phyloP scores from a whole-genome alignment of 768 basidiomycete species.

The Tulasnella calospora region DNA sequence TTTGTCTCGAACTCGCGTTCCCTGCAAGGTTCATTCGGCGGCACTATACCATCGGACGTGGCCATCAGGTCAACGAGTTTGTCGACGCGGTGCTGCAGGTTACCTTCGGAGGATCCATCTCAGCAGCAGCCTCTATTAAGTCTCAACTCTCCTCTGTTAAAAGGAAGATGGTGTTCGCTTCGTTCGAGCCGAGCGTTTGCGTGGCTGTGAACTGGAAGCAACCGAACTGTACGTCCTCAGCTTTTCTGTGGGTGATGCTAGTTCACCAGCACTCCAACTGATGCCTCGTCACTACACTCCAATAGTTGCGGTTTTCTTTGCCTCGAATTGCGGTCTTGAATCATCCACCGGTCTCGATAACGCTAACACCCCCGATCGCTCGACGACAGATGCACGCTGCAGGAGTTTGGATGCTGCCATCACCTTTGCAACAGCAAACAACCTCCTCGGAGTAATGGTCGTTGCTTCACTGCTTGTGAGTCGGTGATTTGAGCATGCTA shows the following conservation, averaged over 20 bases:
- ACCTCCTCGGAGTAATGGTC: slow-evolving; percentile 85
- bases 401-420: slow-evolving; percentile 84
- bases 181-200: slow-evolving; percentile 85
- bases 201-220: slow-evolving; percentile 97
- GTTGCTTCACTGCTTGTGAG: slow-evolving; percentile 82
- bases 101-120: slow-evolving; percentile 61
- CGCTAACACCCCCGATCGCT: slow-evolving; percentile 30
- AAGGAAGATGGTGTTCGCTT: slow-evolving; percentile 84
- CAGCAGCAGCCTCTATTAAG: slow-evolving; percentile 42
- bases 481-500: slow-evolving; percentile 26
- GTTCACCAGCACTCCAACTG: not conserved
- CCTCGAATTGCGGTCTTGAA: slow-evolving; percentile 72
- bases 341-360: slow-evolving; percentile 32
- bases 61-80: slow-evolving; percentile 69
- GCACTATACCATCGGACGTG: slow-evolving; percentile 46
- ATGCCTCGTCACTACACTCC: slow-evolving; percentile 14
- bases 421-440: slow-evolving; percentile 88
- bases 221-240: slow-evolving; percentile 73
- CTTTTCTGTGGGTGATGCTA: slow-evolving; percentile 20
- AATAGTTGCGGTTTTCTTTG: slow-evolving; percentile 91
- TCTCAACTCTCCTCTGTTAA: slow-evolving; percentile 41
- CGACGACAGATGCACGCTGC: slow-evolving; percentile 39
- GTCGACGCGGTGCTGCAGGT: slow-evolving; percentile 80
- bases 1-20: slow-evolving; percentile 82
- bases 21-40: slow-evolving; percentile 50